Base-by-base conservation (phyloP, 2,329 filamentous ascomycete genomes). In the Hansfordia pulvinata region DNA sequence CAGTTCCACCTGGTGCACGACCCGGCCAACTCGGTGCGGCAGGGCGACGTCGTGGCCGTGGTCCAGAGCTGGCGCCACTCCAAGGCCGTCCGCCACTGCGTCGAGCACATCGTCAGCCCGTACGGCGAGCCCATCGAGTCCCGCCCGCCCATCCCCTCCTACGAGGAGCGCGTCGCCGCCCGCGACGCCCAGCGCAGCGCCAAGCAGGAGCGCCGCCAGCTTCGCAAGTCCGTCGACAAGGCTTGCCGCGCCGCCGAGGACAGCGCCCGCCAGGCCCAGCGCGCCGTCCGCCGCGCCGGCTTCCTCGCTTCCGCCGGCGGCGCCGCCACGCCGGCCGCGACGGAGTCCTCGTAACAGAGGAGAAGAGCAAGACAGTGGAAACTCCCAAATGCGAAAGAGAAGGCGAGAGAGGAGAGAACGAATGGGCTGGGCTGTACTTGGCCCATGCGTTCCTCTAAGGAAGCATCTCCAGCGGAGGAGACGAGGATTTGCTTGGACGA, bases 1-100 rank as follows among this genome's bases (percentile, higher is more conserved):
- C 60, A 64, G 36, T 66, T 71, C 37, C 66, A 77, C 46, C 69
- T 88, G 17, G 80, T 86, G 19, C 78, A 84, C 58, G 82, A 90
- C 51, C 82, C 82, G 16, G 71, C 70, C 49, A 69, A 73, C 39
- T 84, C 78, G 15, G 64, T 85, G 19, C 65, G 74, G 31, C 66
- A 68, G 26, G 82, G 82, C 44, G 82, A 90, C 49, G 69, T 88
- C 3, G 70, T 90, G 16, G 64, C 72, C 35, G 80, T 88, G 40
- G 60, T 62, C 6, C 64, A 72, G 5, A 75, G 74, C 30, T 75
- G 66, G 64, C 69, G 70, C 27, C 69, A 68, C 6, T 73, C 69
- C 20, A 71, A 71, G 35, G 56, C 62, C 35, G 82, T 86, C 40
- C 69, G 71, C 15, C 79, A 88, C 42, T 73, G 86, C 19, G 74